Conservation (phyloP, 2,329 filamentous ascomycete genomes). For the Beauveria pseudobassiana region DNA sequence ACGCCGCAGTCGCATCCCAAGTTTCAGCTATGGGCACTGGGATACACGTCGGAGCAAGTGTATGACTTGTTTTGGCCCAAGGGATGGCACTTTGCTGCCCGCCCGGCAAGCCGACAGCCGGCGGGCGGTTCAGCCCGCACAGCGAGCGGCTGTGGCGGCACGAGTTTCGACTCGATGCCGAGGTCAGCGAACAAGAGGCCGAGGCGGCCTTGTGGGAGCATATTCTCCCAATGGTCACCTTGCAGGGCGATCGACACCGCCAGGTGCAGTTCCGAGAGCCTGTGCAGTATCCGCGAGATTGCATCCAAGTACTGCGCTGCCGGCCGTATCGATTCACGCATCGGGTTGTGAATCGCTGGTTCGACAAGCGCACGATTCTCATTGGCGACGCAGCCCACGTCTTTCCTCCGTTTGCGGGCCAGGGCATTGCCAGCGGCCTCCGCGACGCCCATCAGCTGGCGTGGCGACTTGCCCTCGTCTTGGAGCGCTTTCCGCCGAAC, state of each 20-base stretch:
- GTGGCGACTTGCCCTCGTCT: constrained; percentile 23
- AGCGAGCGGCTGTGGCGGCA: constrained; percentile 35
- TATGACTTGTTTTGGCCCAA: constrained; percentile 40
- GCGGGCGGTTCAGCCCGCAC: constrained; percentile 35
- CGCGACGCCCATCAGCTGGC: constrained; percentile 26
- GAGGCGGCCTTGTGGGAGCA: constrained; percentile 24
- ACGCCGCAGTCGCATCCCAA: constrained; percentile 38
- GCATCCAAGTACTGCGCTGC: constrained; percentile 37
- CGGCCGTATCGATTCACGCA: constrained; percentile 35
- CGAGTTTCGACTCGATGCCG: constrained; percentile 24
- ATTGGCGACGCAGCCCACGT: constrained; percentile 45
- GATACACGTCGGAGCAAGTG: constrained; percentile 36
- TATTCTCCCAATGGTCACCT: constrained; percentile 15
- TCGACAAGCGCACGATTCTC: constrained; percentile 31
- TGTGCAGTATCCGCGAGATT: constrained; percentile 34
- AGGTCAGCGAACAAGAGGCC: constrained; percentile 1
- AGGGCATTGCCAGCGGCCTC: constrained; percentile 29
- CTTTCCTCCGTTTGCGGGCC: constrained; percentile 39
- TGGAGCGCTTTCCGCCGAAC: background rate
- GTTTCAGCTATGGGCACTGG: constrained; percentile 40
- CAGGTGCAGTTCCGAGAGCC: background rate
- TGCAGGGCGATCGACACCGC: constrained; percentile 4
- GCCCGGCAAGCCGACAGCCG: constrained; percentile 32
- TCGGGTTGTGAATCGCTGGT: constrained; percentile 40
- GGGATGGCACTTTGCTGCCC: constrained; percentile 35